Evolutionary conservation across 768 basidiomycete genomes (phyloP).

Genomic region (Hortiboletus campestris): DNA sequence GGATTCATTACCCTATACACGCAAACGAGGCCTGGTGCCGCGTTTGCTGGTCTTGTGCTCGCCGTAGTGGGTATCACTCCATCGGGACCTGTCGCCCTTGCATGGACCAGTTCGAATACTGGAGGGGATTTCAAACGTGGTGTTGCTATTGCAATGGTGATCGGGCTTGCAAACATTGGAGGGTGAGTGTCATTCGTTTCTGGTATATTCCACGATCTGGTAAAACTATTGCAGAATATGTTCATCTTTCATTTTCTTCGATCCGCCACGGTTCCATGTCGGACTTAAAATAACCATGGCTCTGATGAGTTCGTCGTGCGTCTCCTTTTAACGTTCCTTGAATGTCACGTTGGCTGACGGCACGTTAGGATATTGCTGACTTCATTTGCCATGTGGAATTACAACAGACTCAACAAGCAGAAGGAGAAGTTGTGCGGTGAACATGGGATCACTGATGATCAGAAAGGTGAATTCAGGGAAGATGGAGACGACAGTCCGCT

Average conservation of each 20-base stretch:
- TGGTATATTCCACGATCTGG: not conserved
- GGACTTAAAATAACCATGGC: conserved; percentile 30
- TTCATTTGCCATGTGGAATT: conserved; percentile 43
- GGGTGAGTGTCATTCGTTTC: conserved; percentile 34
- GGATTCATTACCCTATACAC: conserved; percentile 48
- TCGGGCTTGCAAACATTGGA: conserved; percentile 52
- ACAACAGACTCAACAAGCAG: conserved; percentile 43
- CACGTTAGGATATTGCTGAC: conserved; percentile 37
- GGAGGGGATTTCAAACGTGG: conserved; percentile 54
- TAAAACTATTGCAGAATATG: conserved; percentile 29
- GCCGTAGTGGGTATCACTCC: conserved; percentile 50
- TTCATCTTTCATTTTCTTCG: conserved; percentile 38
- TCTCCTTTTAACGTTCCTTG: conserved; percentile 5
- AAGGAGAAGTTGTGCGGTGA: conserved; percentile 42
- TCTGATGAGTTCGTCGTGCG: conserved; percentile 23
- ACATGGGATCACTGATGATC: conserved; percentile 40
- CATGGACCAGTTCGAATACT: conserved; percentile 52
- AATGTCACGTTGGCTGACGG: conserved; percentile 27
- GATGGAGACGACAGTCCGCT: conserved; percentile 54
- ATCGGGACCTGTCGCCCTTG: conserved; percentile 39
- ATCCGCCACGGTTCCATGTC: conserved; percentile 34
- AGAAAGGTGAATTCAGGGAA: conserved; percentile 38
- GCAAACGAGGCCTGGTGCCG: conserved; percentile 6
- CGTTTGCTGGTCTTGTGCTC: conserved; percentile 45
- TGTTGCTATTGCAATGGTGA: conserved; percentile 48